phyloP scores from a whole-genome alignment of 192 early-diverging fungal genomes.

The Funneliformis mosseae region DNA sequence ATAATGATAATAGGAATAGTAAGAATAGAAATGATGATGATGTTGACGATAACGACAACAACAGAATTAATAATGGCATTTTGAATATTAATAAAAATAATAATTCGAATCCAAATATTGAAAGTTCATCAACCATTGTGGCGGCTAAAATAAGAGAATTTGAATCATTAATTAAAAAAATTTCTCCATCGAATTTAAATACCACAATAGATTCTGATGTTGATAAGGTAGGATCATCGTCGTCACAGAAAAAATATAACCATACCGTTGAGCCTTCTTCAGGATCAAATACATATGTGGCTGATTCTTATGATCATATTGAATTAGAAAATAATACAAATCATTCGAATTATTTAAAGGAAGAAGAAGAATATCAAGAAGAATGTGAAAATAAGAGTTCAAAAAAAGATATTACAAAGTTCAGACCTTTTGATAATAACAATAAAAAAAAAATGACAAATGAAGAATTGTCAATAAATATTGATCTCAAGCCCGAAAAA shows the following conservation, averaged over 20 bases:
- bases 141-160: conserved; percentile 17
- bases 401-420: background rate
- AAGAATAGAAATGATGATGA: no score
- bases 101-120: background rate
- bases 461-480: background rate
- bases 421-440: background rate
- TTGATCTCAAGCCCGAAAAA: background rate
- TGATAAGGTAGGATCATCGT: background rate
- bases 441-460: background rate
- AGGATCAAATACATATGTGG: conserved; percentile 21
- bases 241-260: background rate
- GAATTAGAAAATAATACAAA: background rate
- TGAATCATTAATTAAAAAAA: conserved; percentile 6
- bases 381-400: background rate
- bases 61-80: no score
- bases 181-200: background rate
- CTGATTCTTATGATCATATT: conserved; percentile 20
- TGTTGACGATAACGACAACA: no score
- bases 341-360: background rate
- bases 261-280: conserved; percentile 19
- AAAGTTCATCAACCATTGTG: background rate
- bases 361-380: no score
- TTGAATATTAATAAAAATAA: background rate
- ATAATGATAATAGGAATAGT: background rate
- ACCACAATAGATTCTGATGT: background rate